Evolutionary conservation across 305 asterid genomes (phyloP).

Genomic region (Fraxinus velutina): DNA sequence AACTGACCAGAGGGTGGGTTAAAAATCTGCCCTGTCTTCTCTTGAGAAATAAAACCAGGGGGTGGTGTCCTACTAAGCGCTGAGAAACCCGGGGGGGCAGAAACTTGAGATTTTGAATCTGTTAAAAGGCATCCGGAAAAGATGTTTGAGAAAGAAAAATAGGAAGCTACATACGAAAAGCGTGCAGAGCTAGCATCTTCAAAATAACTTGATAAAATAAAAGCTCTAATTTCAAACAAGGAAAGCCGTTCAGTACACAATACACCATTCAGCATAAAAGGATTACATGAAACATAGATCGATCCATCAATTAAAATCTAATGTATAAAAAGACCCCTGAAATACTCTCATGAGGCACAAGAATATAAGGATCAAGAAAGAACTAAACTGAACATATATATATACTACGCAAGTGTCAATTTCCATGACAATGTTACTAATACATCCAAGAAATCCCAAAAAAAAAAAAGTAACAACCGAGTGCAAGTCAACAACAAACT

Average conservation of each 20-base stretch:
- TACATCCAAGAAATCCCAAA: not conserved
- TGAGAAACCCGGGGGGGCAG: constrained; percentile 94
- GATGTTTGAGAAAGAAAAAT: not conserved
- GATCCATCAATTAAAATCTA: not conserved
- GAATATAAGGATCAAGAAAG: not conserved
- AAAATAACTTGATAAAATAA: not conserved
- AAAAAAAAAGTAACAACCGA: not conserved
- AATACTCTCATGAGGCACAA: not conserved
- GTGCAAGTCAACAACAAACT: not conserved
- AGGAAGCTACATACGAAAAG: not conserved
- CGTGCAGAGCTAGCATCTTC: not conserved
- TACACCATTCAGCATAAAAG: not conserved
- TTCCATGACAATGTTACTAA: not conserved
- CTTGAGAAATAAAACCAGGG: constrained; percentile 81
- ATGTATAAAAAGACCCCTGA: not conserved
- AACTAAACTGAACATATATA: not conserved
- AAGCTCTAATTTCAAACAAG: constrained; percentile 1
- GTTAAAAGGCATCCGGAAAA: constrained; percentile 33
- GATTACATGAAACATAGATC: not conserved
- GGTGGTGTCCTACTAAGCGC: constrained; percentile 75
- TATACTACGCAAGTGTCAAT: not conserved
- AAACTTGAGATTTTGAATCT: constrained; percentile 77
- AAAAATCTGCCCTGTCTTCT: constrained; percentile 50
- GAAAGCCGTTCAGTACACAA: not conserved
- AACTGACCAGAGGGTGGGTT: constrained; percentile 53